Evolutionary conservation across 176 grass and related monocot species (phyloP).

Genomic region (Zizania latifolia): DNA sequence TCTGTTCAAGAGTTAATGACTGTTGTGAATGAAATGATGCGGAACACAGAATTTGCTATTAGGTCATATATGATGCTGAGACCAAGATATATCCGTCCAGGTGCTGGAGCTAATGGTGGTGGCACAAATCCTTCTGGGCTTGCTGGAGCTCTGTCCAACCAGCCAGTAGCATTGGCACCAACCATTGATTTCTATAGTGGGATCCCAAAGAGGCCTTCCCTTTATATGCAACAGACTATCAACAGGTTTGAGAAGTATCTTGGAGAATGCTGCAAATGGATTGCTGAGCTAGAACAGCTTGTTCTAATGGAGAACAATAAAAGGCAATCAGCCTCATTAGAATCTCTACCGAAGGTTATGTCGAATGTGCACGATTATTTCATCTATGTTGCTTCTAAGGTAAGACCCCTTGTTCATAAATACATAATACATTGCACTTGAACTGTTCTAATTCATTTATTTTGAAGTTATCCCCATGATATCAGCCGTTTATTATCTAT

Average conservation of each 20-base stretch:
- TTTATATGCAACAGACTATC: constrained; percentile 65
- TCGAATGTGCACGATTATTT: constrained; percentile 96
- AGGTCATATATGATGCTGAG: constrained; percentile 88
- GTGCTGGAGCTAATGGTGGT: constrained; percentile 37
- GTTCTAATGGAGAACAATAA: constrained; percentile 70
- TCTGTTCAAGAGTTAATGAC: constrained; percentile 70
- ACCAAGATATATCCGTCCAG: constrained; percentile 54
- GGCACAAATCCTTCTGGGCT: constrained; percentile 33
- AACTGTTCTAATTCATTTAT: not conserved
- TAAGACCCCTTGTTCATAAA: constrained; percentile 13
- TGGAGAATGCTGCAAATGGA: constrained; percentile 80
- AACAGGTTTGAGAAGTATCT: constrained; percentile 83
- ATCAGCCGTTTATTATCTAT: not conserved
- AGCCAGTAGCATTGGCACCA: constrained; percentile 40
- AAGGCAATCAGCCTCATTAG: constrained; percentile 58
- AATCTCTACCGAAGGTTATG: constrained; percentile 89
- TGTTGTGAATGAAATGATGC: constrained; percentile 78
- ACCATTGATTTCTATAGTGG: constrained; percentile 90
- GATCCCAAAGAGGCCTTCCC: constrained; percentile 76
- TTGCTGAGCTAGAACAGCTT: constrained; percentile 77
- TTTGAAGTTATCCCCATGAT: not conserved
- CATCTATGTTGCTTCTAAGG: constrained; percentile 93
- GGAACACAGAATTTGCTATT: constrained; percentile 77
- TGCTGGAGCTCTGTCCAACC: constrained; percentile 36
- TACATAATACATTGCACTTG: not conserved